Evolutionary conservation across 345 rosid species (phyloP), one percentile per base, ranked within the genome.

Genomic region (Anastatica hierochuntica): DNA sequence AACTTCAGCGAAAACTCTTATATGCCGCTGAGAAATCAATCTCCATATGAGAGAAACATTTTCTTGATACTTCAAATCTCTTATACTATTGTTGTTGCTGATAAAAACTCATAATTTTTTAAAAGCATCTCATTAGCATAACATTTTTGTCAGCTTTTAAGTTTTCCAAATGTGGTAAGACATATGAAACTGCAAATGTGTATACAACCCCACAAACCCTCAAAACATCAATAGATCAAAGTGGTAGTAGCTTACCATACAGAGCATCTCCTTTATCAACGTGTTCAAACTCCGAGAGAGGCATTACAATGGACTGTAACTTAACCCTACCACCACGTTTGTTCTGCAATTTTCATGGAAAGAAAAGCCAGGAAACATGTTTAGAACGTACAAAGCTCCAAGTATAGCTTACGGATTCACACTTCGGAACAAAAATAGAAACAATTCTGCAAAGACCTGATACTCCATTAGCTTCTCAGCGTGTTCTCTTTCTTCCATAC

Each of bases 381-480:
- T 9, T n/a, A n/a, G n/a, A n/a, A n/a, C n/a, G n/a, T n/a, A n/a
- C n/a, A 33, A 31, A 20, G 14, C 34, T 21, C 24, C 24, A 21
- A 21, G 2, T 5, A 21, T 21, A 5, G 24, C 24, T 21, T 21
- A 21, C 2, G 24, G 5, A 21, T 21, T n/a, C n/a, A n/a, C n/a
- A n/a, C n/a, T n/a, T n/a, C n/a, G n/a, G n/a, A n/a, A n/a, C 24
- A 21, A 2, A 8, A 8, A 29, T 1, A 29, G 9, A 29, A 29
- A 29, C 33, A 29, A 29, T 8, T 24, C 27, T 24, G 7, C 9
- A 47, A 34, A 39, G 9, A 88, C 98, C 97, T 88, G 98, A 58
- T 81, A 92, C 60, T 88, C 76, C 95, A 94, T 94, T 37, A 94
- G 53, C 72, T 75, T 76, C 74, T 94, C 97, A 55, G 99, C 99